Conservation (phyloP, 2,329 filamentous ascomycete genomes). For the Clarireedia paspali region DNA sequence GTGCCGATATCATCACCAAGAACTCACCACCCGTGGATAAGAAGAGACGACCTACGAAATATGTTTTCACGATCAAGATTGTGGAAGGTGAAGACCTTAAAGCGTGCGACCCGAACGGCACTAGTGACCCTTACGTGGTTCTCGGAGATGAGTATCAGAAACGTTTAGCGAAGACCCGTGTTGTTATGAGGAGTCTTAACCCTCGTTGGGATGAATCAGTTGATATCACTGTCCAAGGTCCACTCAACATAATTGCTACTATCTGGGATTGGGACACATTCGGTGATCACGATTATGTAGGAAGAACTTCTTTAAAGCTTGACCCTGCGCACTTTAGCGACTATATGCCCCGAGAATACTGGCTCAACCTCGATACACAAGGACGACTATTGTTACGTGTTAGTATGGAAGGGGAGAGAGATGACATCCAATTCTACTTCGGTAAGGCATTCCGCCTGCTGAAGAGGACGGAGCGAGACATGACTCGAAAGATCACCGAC, state of each 20-base stretch:
- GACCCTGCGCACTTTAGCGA: conserved; percentile 96
- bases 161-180: conserved; percentile 86
- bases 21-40: conserved; percentile 63
- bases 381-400: conserved; percentile 82
- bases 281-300: conserved; percentile 95
- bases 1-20: conserved; percentile 71
- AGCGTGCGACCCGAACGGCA: conserved; percentile 90
- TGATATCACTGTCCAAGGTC: conserved; percentile 86
- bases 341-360: conserved; percentile 92
- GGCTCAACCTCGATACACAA: conserved; percentile 95
- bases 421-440: conserved; percentile 98
- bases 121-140: conserved; percentile 94
- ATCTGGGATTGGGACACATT: conserved; percentile 98
- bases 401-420: conserved; percentile 96
- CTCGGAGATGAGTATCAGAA: conserved; percentile 97
- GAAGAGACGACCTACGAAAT: conserved; percentile 67
- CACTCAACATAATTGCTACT: conserved; percentile 90
- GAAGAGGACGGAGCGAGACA: conserved; percentile 93
- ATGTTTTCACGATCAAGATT: conserved; percentile 97
- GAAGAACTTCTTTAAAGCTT: conserved; percentile 93
- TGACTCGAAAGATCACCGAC: conserved; percentile 96
- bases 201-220: conserved; percentile 96
- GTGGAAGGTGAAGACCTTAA: conserved; percentile 97
- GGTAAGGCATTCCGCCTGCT: conserved; percentile 93
- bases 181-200: conserved; percentile 83